These are phyloP conservation scores for Trichocladium uniseriatum DNA, from an alignment of 495 filamentous ascomycete genomes.

Conservation along the genomic window DNA sequence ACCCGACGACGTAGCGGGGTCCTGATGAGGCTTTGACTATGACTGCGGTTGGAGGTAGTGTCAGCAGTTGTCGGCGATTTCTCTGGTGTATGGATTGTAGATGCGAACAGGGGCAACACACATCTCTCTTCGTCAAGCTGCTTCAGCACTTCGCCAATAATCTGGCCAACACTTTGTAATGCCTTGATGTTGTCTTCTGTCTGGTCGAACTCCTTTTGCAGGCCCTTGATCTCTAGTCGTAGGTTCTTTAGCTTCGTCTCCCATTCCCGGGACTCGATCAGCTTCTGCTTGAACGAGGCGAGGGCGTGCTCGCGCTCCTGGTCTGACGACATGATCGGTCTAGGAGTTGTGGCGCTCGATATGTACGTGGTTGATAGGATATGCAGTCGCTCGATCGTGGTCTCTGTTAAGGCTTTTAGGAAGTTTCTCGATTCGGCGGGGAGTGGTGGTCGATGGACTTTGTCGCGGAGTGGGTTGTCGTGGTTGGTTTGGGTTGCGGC, in stretches of 20 bases:
- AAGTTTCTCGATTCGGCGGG: too few relatives aligned
- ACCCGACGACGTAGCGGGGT: constrained; percentile 96
- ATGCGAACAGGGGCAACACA: constrained; percentile 39
- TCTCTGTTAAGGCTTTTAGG: background rate
- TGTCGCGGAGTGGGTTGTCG: background rate
- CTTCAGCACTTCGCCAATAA: constrained; percentile 98
- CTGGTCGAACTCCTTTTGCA: constrained; percentile 89
- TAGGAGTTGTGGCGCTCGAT: background rate
- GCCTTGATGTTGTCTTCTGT: constrained; percentile 99
- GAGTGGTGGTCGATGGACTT: background rate
- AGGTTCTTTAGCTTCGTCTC: constrained; percentile 91
- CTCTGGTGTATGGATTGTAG: background rate
- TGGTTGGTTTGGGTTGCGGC: background rate
- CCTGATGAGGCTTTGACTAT: constrained; percentile 88
- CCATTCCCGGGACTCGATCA: constrained; percentile 95
- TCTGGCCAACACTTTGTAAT: constrained; percentile 96
- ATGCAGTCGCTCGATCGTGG: background rate
- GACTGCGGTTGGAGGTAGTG: constrained; percentile 26
- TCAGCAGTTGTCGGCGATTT: background rate
- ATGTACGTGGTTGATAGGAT: background rate
- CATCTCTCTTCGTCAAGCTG: constrained; percentile 98
- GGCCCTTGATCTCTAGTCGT: constrained; percentile 85
- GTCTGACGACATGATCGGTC: constrained; percentile 34
- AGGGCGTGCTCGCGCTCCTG: constrained; percentile 74
- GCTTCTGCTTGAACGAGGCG: constrained; percentile 80